phyloP scores from a whole-genome alignment of 2,329 filamentous ascomycete species.

The Akanthomyces uredinophilus region DNA sequence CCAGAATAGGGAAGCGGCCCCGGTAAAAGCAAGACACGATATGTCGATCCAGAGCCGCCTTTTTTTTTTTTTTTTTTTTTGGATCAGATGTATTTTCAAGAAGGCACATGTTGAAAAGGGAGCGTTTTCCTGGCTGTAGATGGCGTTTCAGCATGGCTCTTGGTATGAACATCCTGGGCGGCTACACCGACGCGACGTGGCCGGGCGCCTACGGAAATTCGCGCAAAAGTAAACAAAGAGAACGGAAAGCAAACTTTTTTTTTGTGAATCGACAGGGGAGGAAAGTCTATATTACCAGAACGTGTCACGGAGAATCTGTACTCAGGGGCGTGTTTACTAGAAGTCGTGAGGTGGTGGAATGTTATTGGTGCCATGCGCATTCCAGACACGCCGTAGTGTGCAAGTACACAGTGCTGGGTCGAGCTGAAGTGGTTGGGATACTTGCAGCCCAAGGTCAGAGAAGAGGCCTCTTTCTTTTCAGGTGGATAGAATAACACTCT shows the following conservation, averaged over 20 bases:
- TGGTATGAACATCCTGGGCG: not conserved
- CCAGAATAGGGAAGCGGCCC: not conserved
- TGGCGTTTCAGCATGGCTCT: not conserved
- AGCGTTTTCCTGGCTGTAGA: not conserved
- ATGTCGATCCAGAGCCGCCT: not conserved
- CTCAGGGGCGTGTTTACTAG: not conserved
- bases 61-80: too few species aligned
- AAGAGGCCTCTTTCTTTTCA: not conserved
- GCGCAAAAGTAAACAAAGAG: not conserved
- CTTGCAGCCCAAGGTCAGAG: not conserved
- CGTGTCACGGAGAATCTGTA: not conserved
- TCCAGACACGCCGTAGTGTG: not conserved
- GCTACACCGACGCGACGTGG: not conserved
- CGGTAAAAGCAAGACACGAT: not conserved
- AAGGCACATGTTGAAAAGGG: not conserved
- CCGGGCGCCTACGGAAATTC: not conserved
- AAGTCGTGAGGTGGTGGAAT: not conserved
- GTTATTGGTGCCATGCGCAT: conserved; percentile 1
- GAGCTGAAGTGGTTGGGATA: conserved; percentile 3
- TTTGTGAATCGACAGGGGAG: not conserved
- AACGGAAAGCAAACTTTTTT: not conserved
- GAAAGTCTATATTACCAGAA: not conserved
- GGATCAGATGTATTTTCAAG: too few species aligned
- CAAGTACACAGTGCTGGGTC: conserved; percentile 4
- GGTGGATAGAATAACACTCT: not conserved